Evolutionary conservation across 495 filamentous ascomycete genomes (phyloP), one percentile per base, ranked within the genome.

Genomic region (Podospora comata): DNA sequence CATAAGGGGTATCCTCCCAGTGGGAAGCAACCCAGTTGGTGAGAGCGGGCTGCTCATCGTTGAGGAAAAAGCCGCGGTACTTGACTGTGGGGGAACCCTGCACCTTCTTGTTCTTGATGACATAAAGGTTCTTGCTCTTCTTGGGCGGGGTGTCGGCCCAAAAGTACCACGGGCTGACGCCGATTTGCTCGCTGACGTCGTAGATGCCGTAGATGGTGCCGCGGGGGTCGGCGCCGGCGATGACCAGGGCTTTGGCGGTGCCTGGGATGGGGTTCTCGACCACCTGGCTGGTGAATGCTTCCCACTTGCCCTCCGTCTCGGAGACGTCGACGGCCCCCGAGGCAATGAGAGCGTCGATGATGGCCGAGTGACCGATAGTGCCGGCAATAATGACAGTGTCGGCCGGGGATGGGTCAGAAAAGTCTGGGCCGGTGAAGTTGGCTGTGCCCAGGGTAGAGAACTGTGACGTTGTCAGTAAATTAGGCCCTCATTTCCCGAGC

Each of bases 11-110:
- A 39, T 81, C 76, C 5, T 73, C 65, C 67, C 76, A 81, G 68
- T 77, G 72, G 15, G 74, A 77, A 69, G 85, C 80, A 30, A 92
- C 84, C 88, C 88, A 93, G 66, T 87, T 87, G 0, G 90, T 89
- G 65, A 92, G 73, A 0, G 86, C 88, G 1, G 90, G 91, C 64
- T 89, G 87, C 71, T 93, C 90, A 67, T 92, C 90, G 74, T 93
- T 92, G 73, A 93, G 80, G 80, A 93, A 93, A 74, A 93, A 86
- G 11, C 90, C 91, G 5, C 91, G 84, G 76, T 91, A 93, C 73
- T 90, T 91, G 65, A 93, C 85, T 2, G 82, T 85, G 23, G 91
- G 90, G 18, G 85, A 78, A 4, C 82, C 84, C 65, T 92, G 88
- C 2, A 84, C 76, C 71, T 87, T 89, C 53, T 75, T 79, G 6